These are phyloP conservation scores for Lophiotrema nucula DNA, from an alignment of 495 filamentous ascomycete genomes.

Conservation along the genomic window DNA sequence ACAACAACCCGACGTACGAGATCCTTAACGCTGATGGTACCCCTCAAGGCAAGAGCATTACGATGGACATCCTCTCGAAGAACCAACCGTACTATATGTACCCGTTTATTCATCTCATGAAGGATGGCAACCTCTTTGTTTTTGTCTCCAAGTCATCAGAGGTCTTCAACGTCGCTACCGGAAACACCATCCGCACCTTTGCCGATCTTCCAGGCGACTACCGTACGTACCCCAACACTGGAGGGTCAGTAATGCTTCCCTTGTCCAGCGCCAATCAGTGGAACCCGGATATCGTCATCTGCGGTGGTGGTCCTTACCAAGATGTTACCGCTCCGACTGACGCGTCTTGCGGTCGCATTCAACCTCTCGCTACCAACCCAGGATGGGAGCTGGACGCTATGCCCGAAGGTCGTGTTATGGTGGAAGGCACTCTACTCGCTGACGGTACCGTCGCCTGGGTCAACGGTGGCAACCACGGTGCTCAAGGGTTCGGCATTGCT, in stretches of 20 bases:
- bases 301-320: slow-evolving; percentile 64
- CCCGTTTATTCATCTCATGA: slow-evolving; percentile 60
- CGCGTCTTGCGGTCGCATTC: slow-evolving; percentile 58
- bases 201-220: slow-evolving; percentile 60
- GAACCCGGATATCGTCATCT: slow-evolving; percentile 56
- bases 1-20: slow-evolving; percentile 67
- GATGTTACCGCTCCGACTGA: slow-evolving; percentile 61
- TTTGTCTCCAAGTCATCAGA: slow-evolving; percentile 58
- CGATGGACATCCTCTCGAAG: slow-evolving; percentile 52
- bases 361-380: slow-evolving; percentile 51
- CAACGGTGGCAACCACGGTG: slow-evolving; percentile 57
- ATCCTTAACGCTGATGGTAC: slow-evolving; percentile 50
- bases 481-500: slow-evolving; percentile 60
- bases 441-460: slow-evolving; percentile 62
- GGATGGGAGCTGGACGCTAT: slow-evolving; percentile 63
- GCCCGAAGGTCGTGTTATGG: slow-evolving; percentile 62
- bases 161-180: slow-evolving; percentile 51
- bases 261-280: slow-evolving; percentile 53
- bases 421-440: slow-evolving; percentile 58
- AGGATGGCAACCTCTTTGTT: slow-evolving; percentile 56
- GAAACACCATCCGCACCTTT: slow-evolving; percentile 44
- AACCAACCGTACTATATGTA: slow-evolving; percentile 69
- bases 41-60: slow-evolving; percentile 45
- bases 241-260: slow-evolving; percentile 58
- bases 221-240: slow-evolving; percentile 65